Conservation (phyloP, 495 filamentous ascomycete species). For the Aspergillus haitiensis region DNA sequence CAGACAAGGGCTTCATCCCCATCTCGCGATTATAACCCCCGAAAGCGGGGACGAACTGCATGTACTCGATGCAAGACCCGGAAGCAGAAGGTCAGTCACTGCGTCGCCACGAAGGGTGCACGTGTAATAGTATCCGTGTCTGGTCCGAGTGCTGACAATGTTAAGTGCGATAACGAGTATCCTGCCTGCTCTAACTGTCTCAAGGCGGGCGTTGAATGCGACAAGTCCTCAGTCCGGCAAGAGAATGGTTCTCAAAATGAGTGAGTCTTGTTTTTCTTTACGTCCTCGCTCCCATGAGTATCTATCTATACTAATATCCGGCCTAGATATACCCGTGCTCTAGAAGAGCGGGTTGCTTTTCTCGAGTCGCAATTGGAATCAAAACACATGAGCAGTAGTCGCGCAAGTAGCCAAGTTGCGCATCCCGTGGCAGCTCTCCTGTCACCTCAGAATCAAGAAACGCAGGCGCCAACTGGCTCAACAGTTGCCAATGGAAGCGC, state of each 20-base stretch:
- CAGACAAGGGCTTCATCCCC: constrained; percentile 23
- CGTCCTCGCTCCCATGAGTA: background rate
- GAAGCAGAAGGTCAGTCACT: constrained; percentile 47
- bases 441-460: constrained; percentile 31
- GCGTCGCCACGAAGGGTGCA: background rate
- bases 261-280: constrained; percentile 23
- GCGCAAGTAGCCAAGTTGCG: constrained; percentile 19
- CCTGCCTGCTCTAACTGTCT: constrained; percentile 53
- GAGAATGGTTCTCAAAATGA: constrained; percentile 47
- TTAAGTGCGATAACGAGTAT: constrained; percentile 47
- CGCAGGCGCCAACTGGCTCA: constrained; percentile 22
- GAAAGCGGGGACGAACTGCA: constrained; percentile 52
- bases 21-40: constrained; percentile 43
- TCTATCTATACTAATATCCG: constrained; percentile 1
- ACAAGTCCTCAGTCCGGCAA: constrained; percentile 47
- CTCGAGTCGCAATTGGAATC: constrained; percentile 42
- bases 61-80: constrained; percentile 54
- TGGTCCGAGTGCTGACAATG: background rate
- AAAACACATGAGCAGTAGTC: constrained; percentile 24
- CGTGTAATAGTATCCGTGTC: background rate
- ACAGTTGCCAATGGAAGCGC: constrained; percentile 12
- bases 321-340: constrained; percentile 45
- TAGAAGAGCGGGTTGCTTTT: constrained; percentile 50
- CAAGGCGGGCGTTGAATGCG: constrained; percentile 49
- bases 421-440: constrained; percentile 26